These are phyloP conservation scores for Didymella pinodella DNA, from an alignment of 2,329 filamentous ascomycete genomes.

Conservation along the genomic window DNA sequence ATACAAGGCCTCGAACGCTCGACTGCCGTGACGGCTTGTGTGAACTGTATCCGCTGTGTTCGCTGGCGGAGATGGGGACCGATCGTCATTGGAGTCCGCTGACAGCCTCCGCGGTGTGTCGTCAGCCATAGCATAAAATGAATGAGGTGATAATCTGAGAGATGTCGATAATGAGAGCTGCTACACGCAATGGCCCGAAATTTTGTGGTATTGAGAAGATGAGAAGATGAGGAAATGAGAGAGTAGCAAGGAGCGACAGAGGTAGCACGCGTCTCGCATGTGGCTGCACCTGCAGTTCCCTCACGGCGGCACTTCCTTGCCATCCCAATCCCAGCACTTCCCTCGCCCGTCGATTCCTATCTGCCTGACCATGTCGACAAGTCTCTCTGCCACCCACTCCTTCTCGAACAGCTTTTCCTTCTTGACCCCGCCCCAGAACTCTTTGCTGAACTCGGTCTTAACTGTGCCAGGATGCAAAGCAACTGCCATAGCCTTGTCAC, in stretches of 20 bases:
- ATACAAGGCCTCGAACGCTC: neutral
- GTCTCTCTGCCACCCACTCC: slow-evolving; percentile 69
- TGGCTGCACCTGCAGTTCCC: slow-evolving; percentile 1
- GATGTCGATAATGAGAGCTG: neutral
- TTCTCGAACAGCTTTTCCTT: slow-evolving; percentile 70
- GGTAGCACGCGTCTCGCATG: neutral
- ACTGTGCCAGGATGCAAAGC: slow-evolving; percentile 83
- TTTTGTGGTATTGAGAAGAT: neutral
- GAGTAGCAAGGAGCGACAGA: neutral
- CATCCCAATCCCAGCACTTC: slow-evolving; percentile 52
- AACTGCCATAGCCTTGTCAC: slow-evolving; percentile 70
- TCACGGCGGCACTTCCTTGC: slow-evolving; percentile 51
- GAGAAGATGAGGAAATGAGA: neutral
- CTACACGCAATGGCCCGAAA: neutral
- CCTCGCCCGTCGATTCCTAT: slow-evolving; percentile 63
- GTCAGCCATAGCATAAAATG: slow-evolving; percentile 2
- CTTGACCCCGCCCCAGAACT: slow-evolving; percentile 73
- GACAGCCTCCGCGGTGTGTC: neutral
- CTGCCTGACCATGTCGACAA: slow-evolving; percentile 71
- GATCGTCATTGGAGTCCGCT: neutral
- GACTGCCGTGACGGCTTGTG: neutral
- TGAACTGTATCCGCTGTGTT: neutral
- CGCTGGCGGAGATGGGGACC: neutral
- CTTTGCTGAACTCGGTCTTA: slow-evolving; percentile 73
- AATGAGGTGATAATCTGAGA: neutral